Percentiles rank a stretch among this genome's conserved stretches.
phyloP scores from a whole-genome alignment of 1,139 yeast genomes.

The Eremothecium gossypii region DNA sequence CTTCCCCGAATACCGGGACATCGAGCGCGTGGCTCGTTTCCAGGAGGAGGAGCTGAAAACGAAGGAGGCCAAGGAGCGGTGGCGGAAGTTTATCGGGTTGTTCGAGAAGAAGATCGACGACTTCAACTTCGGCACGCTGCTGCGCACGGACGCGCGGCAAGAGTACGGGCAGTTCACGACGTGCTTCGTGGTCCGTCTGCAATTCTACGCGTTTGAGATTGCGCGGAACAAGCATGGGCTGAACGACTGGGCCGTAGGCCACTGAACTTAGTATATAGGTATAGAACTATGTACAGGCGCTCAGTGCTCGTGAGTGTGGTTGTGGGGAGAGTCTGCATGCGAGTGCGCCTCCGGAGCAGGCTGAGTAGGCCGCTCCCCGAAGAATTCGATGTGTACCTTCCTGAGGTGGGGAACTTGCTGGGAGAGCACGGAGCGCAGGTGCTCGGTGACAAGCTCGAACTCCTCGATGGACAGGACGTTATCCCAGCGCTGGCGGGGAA shows the following conservation, averaged over 20 bases:
- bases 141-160: conserved; percentile 58
- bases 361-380: conserved; percentile 26
- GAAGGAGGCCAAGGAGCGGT: conserved; percentile 67
- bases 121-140: conserved; percentile 88
- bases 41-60: conserved; percentile 79
- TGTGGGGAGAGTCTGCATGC: conserved; percentile 10
- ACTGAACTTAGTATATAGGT: conserved; percentile 8
- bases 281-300: conserved; percentile 1
- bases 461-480: conserved; percentile 37
- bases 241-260: conserved; percentile 71
- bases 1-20: conserved; percentile 75
- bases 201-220: conserved; percentile 90
- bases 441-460: conserved; percentile 38
- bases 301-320: conserved; percentile 12
- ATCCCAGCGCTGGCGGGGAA: conserved; percentile 37
- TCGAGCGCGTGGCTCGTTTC: conserved; percentile 47
- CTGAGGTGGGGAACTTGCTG: conserved; percentile 27
- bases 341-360: conserved; percentile 16
- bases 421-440: conserved; percentile 21
- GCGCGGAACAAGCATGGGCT: conserved; percentile 85
- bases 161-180: conserved; percentile 83
- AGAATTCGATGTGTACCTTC: conserved; percentile 29
- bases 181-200: conserved; percentile 84
- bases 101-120: conserved; percentile 76
- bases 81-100: conserved; percentile 82